Evolutionary conservation across 371 early-diverging fungal species (phyloP), one percentile per base, ranked within the genome.

Genomic region (Haplosporangium sp.): DNA sequence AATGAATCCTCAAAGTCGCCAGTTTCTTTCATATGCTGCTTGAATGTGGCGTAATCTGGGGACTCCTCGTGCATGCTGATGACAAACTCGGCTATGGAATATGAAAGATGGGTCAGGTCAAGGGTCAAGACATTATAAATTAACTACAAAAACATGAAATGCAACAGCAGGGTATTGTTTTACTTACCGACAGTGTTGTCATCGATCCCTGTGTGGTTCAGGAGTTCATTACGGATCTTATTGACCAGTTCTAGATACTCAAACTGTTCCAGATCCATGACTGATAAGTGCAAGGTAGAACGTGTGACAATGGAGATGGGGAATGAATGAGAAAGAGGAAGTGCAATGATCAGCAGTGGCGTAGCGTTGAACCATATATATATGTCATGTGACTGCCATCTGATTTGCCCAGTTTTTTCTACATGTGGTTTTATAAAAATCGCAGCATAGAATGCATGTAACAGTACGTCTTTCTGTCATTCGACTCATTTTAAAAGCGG

Each of bases 211-310:
- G 90, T 92, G 79, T 98, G 98, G 82, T 98, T 98, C 52, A 90
- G 80, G 36, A 99, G 84, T 82, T 99, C 99, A 67, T 88, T 92
- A 37, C 94, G 88, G 62, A 98, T 90, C 82, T 96, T 96, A 75
- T 91, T 89, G n/a, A 98, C 94, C 55, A 98, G 85, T 55, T 95
- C 93, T 59, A 96, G 87, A 62, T 92, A 87, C 79, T 97, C 99
- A 36, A 98, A 88, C 73, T 93, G 88, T 73, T 92, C 89, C 67
- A 95, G 77, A 66, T 92, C 94, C 69, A 72, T 79, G 56, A 47
- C 20, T 40, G 60, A 40, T 38, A 36, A 43, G 21, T 23, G 5
- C 29, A 29, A 29, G 29, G 29, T 29, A 29, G 29, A 29, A 29
- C 29, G 29, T 29, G 29, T 29, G 29, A 4, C 29, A 29, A 46